Conservation (phyloP, 257 asterid species). For the Fraxinus cuspidata region DNA sequence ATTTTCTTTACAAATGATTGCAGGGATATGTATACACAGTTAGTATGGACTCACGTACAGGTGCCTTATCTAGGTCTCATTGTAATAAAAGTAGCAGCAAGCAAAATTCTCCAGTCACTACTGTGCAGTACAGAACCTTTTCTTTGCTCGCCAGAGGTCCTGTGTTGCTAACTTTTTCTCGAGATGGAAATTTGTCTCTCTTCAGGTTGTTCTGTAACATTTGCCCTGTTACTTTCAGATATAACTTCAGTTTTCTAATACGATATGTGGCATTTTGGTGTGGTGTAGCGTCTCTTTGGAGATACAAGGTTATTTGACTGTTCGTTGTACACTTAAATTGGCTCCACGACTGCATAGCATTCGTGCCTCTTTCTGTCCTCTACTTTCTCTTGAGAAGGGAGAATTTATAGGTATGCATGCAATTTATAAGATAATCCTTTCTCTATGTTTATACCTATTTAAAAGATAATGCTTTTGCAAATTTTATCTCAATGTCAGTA, state of each 20-base stretch:
- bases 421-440: background rate
- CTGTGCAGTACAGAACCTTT: slow-evolving; percentile 86
- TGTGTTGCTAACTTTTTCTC: slow-evolving; percentile 75
- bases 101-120: slow-evolving; percentile 74
- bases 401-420: slow-evolving; percentile 76
- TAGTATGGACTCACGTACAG: slow-evolving; percentile 72
- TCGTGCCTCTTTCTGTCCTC: slow-evolving; percentile 96
- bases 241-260: slow-evolving; percentile 16
- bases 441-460: background rate
- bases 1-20: slow-evolving; percentile 29
- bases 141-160: slow-evolving; percentile 94
- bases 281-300: slow-evolving; percentile 72
- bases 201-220: slow-evolving; percentile 64
- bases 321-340: slow-evolving; percentile 84
- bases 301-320: slow-evolving; percentile 85
- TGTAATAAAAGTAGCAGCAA: slow-evolving; percentile 72
- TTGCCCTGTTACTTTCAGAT: background rate
- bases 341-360: slow-evolving; percentile 81
- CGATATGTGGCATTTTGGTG: slow-evolving; percentile 25
- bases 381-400: slow-evolving; percentile 98
- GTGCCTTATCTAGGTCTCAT: slow-evolving; percentile 78
- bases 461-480: background rate
- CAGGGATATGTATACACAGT: slow-evolving; percentile 90
- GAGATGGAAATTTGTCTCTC: slow-evolving; percentile 90
- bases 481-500: background rate